phyloP scores from a whole-genome alignment of 371 early-diverging fungal species.

The Lichtheimia ramosa region DNA sequence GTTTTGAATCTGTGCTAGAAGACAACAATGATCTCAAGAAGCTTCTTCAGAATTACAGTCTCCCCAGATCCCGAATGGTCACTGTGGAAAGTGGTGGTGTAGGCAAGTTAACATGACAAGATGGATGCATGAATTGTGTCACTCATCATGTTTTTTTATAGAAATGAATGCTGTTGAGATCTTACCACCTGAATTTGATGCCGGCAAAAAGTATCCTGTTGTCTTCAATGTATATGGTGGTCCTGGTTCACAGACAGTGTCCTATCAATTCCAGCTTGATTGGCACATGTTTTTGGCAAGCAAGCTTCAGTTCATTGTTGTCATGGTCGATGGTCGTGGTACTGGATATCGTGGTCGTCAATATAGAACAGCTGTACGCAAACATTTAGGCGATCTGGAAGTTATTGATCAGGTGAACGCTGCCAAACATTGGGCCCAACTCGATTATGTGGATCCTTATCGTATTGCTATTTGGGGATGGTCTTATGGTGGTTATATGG shows the following conservation, averaged over 20 bases:
- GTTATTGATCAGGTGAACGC: slow-evolving; percentile 86
- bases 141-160: slow-evolving; percentile 18
- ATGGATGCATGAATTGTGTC: neutral
- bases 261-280: slow-evolving; percentile 66
- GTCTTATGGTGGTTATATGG: slow-evolving; percentile 94
- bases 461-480: slow-evolving; percentile 97
- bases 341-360: slow-evolving; percentile 86
- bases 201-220: slow-evolving; percentile 75
- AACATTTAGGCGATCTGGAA: slow-evolving; percentile 82
- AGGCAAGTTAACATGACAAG: slow-evolving; percentile 28
- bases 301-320: slow-evolving; percentile 66
- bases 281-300: slow-evolving; percentile 75
- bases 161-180: slow-evolving; percentile 87
- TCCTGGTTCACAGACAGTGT: slow-evolving; percentile 87
- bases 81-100: slow-evolving; percentile 59
- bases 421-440: slow-evolving; percentile 66
- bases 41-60: slow-evolving; percentile 44
- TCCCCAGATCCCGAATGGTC: slow-evolving; percentile 60
- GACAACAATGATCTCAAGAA: slow-evolving; percentile 53
- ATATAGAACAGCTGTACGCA: slow-evolving; percentile 76
- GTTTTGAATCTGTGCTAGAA: slow-evolving; percentile 54
- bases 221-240: slow-evolving; percentile 92
- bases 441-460: slow-evolving; percentile 75
- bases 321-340: slow-evolving; percentile 87
- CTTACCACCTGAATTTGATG: slow-evolving; percentile 84